These are phyloP conservation scores for Alternaria conjuncta DNA, from an alignment of 2,329 filamentous ascomycete genomes.

Conservation along the genomic window DNA sequence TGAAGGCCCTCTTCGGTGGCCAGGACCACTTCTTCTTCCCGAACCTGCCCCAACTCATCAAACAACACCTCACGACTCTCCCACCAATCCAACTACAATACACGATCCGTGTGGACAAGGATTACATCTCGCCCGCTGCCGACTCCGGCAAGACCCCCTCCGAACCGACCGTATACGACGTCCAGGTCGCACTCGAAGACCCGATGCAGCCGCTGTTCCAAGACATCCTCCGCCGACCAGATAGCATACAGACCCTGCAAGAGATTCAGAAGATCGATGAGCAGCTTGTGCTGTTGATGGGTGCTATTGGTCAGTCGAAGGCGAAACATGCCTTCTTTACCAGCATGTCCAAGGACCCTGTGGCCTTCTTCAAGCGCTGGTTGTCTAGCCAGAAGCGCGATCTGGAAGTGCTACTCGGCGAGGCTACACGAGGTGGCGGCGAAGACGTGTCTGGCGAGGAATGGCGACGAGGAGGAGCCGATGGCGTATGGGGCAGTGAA, in stretches of 20 bases:
- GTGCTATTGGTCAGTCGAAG: conserved; percentile 83
- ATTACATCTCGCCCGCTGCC: conserved; percentile 62
- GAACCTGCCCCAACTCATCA: conserved; percentile 79
- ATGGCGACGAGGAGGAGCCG: conserved; percentile 69
- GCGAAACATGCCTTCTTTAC: conserved; percentile 90
- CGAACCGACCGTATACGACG: conserved; percentile 84
- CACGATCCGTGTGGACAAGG: conserved; percentile 85
- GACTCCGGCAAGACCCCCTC: conserved; percentile 72
- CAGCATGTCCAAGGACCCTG: conserved; percentile 79
- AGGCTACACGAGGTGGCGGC: conserved; percentile 67
- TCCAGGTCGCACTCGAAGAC: conserved; percentile 84
- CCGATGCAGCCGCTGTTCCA: conserved; percentile 72
- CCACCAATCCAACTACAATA: conserved; percentile 85
- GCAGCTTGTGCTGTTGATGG: conserved; percentile 80
- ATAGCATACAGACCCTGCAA: conserved; percentile 69
- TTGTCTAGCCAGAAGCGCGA: conserved; percentile 89
- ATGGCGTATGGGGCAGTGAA: conserved; percentile 68
- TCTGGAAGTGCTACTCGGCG: conserved; percentile 84
- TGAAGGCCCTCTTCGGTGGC: conserved; percentile 75
- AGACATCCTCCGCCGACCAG: conserved; percentile 55
- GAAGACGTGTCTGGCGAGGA: conserved; percentile 66
- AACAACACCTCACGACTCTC: conserved; percentile 77
- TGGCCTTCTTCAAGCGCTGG: conserved; percentile 85
- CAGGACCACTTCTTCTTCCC: conserved; percentile 84
- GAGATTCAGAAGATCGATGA: conserved; percentile 82